Base-by-base conservation (phyloP, 441 rosid genomes). In the Flueggea neowawraea region DNA sequence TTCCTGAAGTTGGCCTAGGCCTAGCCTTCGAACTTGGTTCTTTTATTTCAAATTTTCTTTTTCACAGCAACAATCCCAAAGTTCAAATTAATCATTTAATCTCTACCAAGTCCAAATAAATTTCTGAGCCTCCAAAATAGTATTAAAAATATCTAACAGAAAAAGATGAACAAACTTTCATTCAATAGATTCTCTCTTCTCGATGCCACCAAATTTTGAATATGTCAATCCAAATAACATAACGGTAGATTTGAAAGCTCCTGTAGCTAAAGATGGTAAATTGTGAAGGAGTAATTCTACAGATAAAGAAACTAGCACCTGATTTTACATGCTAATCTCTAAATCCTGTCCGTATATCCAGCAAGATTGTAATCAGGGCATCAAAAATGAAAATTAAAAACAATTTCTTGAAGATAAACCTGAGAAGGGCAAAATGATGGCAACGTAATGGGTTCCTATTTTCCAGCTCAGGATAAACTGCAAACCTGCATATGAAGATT, bases 401-500 rank as follows among this genome's bases (percentile, higher is more conserved):
- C 5, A 51, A 56, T 60, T 47, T 61, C 50, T 48, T 54, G 57
- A 52, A 52, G 36, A 65, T 59, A 61, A 75, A 94, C 99, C 97
- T 83, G 86, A 67, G 96, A 88, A 59, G 96, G 97, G 78, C 99
- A 95, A 75, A 76, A 68, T 11, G 92, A 84, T 9, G 98, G 99
- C 43, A 88, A 78, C 45, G 75, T 72, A 60, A 95, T 85, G 16
- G 95, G 72, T 89, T 91, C 62, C 92, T 91, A 15, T 91, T 82
- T 73, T 91, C 99, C 78, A 95, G 74, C 83, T 91, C 97, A 62
- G 99, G 99, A 67, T 80, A 78, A 74, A 91, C 81, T 3, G 78
- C 81, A 78, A 95, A 95, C 82, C 99, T 95, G 68, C 71, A 81
- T 13, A 49, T 41, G 57, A 66, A 61, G 32, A 79, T 47, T 60